Evolutionary conservation across 768 basidiomycete species (phyloP), one percentile per base, ranked within the genome.

Genomic region (Lactarius hatsudake): DNA sequence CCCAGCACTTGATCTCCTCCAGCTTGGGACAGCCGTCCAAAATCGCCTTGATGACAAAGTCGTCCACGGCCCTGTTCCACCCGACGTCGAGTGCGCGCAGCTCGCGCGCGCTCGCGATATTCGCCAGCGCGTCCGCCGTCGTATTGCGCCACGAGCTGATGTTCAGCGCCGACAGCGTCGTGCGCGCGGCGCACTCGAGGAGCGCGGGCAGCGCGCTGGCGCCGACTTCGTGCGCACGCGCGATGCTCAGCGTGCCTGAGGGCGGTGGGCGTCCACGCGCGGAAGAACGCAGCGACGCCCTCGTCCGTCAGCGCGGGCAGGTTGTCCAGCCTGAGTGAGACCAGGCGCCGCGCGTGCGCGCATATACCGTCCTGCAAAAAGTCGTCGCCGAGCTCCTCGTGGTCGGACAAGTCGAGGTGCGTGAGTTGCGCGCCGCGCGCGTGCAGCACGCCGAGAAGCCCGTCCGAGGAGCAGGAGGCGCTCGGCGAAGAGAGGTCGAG

Each of bases 11-110:
- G 70, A 88, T 72, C 42, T 80, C 78, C 64, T 75, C 70, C 26
- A 89, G 65, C 28, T 76, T 72, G 0, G 73, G 61, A 62, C 83
- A 82, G 1, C 73, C 76, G 15, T 83, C 79, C 53, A 94, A 72
- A 71, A 94, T 78, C 17, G 79, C 83, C 76, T 91, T 89, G 69
- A 98, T 78, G 3, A 90, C 81, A 73, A 90, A 95, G 76, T 98
- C 90, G 66, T 95, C 89, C 48, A 91, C 81, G 26, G 84, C 82
- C 58, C 96, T 79, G 72, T 94, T 94, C 85, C 90, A 98, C 1
- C 95, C 90, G 2, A 95, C 76, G 73, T 98, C 91, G 48, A 98
- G 68, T 73, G 79, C 82, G 71, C 74, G 77, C 73, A 96, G 68
- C 42, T 81, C 77, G 3, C 70, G 73, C 18, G 76, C 80, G 12